These are phyloP conservation scores for Fusarium ambrosium DNA, from an alignment of 2,329 filamentous ascomycete genomes.

Conservation along the genomic window DNA sequence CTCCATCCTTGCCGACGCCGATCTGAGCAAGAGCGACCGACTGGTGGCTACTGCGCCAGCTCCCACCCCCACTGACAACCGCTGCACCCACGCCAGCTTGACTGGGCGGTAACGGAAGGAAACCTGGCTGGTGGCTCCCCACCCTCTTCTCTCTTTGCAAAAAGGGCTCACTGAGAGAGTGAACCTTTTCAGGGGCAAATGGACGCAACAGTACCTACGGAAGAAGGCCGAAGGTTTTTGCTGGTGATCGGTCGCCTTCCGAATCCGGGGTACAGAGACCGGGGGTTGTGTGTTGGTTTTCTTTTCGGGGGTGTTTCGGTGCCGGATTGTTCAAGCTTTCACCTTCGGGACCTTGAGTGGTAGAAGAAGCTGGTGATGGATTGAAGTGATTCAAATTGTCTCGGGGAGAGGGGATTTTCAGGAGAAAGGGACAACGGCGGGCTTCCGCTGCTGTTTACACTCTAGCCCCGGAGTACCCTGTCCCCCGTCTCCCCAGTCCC, in stretches of 20 bases:
- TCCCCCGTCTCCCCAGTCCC: conserved; percentile 10
- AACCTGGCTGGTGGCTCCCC: conserved; percentile 3
- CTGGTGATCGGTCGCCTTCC: conserved; percentile 38
- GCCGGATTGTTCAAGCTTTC: conserved; percentile 13
- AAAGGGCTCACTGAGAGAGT: not conserved
- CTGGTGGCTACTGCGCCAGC: conserved; percentile 35
- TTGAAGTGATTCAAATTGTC: conserved; percentile 31
- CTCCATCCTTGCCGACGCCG: conserved; percentile 42
- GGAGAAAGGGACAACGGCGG: conserved; percentile 1
- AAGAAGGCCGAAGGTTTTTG: conserved; percentile 34
- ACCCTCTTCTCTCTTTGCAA: not conserved
- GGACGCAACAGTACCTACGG: conserved; percentile 19
- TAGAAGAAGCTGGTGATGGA: conserved; percentile 17
- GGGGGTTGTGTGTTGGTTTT: not conserved
- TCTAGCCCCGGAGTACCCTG: conserved; percentile 33
- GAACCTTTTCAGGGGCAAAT: not conserved
- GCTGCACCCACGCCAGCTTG: conserved; percentile 44
- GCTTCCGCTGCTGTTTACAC: conserved; percentile 14
- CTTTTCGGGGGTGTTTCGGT: conserved; percentile 26
- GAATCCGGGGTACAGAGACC: conserved; percentile 29
- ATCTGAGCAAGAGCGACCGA: conserved; percentile 44
- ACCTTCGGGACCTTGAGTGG: not conserved
- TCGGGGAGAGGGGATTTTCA: conserved; percentile 26
- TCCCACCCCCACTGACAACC: conserved; percentile 32
- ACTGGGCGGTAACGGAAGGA: conserved; percentile 33